Base-by-base conservation (phyloP, 78 protist species). In the Trichosphaerium sp. region DNA sequence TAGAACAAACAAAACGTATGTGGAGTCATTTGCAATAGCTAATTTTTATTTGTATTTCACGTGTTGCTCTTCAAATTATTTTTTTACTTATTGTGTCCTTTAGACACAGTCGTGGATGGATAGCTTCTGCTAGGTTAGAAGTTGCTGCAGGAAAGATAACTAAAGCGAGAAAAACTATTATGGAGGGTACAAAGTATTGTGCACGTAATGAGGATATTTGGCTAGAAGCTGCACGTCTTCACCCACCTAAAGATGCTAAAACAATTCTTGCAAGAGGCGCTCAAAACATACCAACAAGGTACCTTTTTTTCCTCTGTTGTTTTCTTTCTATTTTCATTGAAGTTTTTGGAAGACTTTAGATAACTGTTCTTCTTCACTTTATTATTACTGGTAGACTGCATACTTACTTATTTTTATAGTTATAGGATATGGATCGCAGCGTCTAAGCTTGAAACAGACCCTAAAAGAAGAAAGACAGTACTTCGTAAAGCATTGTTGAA, bases 111-210 rank as follows among this genome's bases (percentile, higher is more conserved):
- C 86, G 87, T 2, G 93, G 91, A 10, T 92, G 98, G 98, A 83
- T 94, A 40, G 91, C 88, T 3, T 62, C 84, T 0, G 96, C 98
- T 12, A 72, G 93, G 3, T 61, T 95, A 0, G 98, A 95, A 64
- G 89, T 82, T 42, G 58, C 51, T 1, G 95, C 82, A 0, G 97
- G 97, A 25, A 80, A 72, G 49, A 31, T 92, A 14, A 54, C 49
- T 31, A 62, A 35, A 0, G 97, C 97, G 4, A 59, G 96, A 12
- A 73, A 68, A 54, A 51, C 87, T 32, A 88, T 89, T n/a, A 25
- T 61, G 29, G 61, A 84, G 0, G 98, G 84, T 2, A 80, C 90
- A 61, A 66, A 59, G 7, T 59, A 79, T 34, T 84, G 93, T 41
- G 89, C 94, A 4, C 66, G 63, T 12, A 41, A 18, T 12, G 94